Base-by-base conservation (phyloP, 495 filamentous ascomycete species). In the Penicillium goetzii region DNA sequence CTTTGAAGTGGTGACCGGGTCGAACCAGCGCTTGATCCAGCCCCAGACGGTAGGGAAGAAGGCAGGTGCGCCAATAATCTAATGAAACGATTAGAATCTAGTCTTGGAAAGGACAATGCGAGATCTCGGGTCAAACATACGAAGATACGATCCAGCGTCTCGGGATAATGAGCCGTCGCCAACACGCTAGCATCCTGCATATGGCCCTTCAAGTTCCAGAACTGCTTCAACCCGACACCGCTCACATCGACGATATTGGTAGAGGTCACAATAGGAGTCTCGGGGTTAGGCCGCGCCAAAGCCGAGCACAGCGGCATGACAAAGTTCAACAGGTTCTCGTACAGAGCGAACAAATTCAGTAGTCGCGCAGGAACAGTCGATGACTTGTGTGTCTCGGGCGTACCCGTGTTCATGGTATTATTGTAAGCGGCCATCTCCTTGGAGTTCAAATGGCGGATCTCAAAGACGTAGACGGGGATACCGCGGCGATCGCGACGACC, bases 21-120 rank as follows among this genome's bases (percentile, higher is more conserved):
- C 93, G 72, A 96, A 96, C 93, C 93, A 97, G 70, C 88, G 87
- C 81, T 96, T 96, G 76, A 96, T 89, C 93, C 93, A 96, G 64
- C 90, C 85, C 93, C 93, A 96, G 56, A 97, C 91, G 12, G 92
- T 96, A 32, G 90, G 90, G 79, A 97, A 97, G 83, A 96, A 97
- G 47, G 86, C 81, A 4, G 93, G 93, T 1, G 93, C 93, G 50
- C 92, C 92, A 63, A 97, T 90, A 70, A 97, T 91, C 84, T 91
- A 69, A 65, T 59, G 23, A 51, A 33, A 67, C 54, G 32, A n/a
- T 62, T 49, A 33, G n/a, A 9, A 43, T 21, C 30, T n/a, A 32
- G 36, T n/a, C 41, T 2, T 0, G 53, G 28, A 62, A 17, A 43
- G 23, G 21, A 34, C 7, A 28, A 47, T 47, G 65, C n/a, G 15